Evolutionary conservation across 805 yeast genomes (phyloP).

Genomic region (Clavispora fructus): DNA sequence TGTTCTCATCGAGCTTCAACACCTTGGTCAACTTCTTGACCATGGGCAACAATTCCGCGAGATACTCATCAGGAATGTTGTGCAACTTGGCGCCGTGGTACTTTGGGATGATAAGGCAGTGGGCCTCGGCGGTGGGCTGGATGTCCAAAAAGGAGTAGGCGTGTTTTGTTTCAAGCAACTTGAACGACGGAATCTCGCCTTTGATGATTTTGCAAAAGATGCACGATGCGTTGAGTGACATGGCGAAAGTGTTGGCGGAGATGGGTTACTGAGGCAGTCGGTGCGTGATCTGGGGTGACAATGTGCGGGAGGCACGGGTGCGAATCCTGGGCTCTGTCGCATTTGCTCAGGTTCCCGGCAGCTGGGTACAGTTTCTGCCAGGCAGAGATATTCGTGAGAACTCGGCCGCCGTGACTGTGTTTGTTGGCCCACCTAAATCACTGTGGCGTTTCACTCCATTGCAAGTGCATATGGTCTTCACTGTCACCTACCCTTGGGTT

Average conservation of each 20-base stretch:
- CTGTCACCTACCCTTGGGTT: too few species aligned
- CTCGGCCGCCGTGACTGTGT: too few species aligned
- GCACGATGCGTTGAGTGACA: constrained; percentile 56
- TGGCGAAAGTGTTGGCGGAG: neutral
- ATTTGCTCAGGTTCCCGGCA: too few species aligned
- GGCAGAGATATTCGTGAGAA: too few species aligned
- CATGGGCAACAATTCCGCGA: constrained; percentile 80
- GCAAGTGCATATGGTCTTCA: too few species aligned
- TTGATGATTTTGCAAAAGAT: constrained; percentile 92
- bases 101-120: constrained; percentile 86
- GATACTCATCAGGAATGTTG: constrained; percentile 85
- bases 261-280: neutral
- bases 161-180: constrained; percentile 78
- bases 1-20: constrained; percentile 57
- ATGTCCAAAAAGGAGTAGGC: constrained; percentile 86
- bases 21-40: constrained; percentile 81
- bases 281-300: neutral
- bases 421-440: too few species aligned
- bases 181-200: constrained; percentile 93
- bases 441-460: too few species aligned
- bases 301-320: neutral
- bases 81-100: constrained; percentile 91
- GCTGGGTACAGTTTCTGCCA: too few species aligned
- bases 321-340: neutral
- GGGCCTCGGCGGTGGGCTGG: constrained; percentile 88